These are phyloP conservation scores for Nakazawaea anatomiae DNA, from an alignment of 805 yeast genomes.

Conservation along the genomic window DNA sequence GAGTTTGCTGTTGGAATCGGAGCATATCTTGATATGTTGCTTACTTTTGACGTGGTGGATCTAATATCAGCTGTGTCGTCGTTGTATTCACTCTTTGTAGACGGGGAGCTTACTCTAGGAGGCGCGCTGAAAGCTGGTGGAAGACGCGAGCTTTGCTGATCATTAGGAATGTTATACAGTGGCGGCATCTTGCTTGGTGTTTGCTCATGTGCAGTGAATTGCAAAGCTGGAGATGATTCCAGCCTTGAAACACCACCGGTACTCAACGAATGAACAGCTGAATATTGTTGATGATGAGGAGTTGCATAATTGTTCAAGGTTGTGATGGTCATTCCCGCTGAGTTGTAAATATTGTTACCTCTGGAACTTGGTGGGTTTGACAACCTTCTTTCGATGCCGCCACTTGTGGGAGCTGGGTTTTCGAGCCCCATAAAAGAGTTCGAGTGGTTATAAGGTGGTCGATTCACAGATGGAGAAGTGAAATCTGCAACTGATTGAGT, in stretches of 20 bases:
- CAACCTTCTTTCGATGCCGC: not conserved
- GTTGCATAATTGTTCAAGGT: not conserved
- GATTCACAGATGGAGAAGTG: not conserved
- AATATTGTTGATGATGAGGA: not conserved
- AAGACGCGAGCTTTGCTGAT: not conserved
- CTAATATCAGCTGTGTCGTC: slow-evolving; percentile 5
- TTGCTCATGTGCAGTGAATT: not conserved
- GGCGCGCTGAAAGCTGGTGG: not conserved
- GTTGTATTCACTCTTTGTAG: slow-evolving; percentile 3
- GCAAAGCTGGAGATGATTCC: not conserved
- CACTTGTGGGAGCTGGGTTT: not conserved
- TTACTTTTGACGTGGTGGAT: slow-evolving; percentile 2
- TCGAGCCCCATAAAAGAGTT: slow-evolving; percentile 6
- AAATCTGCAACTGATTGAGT: slow-evolving; percentile 37
- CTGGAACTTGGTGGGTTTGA: not conserved
- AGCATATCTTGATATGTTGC: slow-evolving; percentile 6
- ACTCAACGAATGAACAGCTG: not conserved
- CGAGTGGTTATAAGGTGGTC: slow-evolving; percentile 2
- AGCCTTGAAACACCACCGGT: not conserved
- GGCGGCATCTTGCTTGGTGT: not conserved
- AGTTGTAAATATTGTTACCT: not conserved
- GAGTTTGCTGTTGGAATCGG: not conserved
- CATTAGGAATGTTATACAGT: not conserved
- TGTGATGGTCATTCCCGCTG: not conserved
- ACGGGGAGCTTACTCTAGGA: not conserved